Conservation (phyloP, 129 eudicot genomes). For the Artemisia tridentata region DNA sequence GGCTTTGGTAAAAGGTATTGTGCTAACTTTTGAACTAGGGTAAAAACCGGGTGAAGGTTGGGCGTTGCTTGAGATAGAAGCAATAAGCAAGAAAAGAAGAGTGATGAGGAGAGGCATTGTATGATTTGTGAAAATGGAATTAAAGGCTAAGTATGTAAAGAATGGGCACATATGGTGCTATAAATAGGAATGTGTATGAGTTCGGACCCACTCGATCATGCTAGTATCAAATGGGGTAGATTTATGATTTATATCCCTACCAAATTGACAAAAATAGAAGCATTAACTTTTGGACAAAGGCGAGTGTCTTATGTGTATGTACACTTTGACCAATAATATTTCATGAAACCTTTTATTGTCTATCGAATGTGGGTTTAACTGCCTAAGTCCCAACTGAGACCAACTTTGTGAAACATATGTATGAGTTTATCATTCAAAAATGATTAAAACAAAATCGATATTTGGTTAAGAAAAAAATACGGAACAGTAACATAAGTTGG, state of each 20-base stretch:
- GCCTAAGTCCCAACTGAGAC: too few species aligned
- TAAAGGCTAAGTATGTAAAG: slow-evolving; percentile 16
- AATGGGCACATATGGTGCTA: slow-evolving; percentile 25
- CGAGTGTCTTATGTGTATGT: background rate
- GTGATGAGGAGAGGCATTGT: slow-evolving; percentile 34
- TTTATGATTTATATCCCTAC: background rate
- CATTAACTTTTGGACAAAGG: background rate
- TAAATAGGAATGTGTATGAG: slow-evolving; percentile 24
- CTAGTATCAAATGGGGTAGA: slow-evolving; percentile 1
- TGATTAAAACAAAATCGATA: too few species aligned
- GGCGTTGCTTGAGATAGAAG: slow-evolving; percentile 40
- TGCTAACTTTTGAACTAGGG: slow-evolving; percentile 61
- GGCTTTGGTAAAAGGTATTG: slow-evolving; percentile 55
- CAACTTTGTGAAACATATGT: too few species aligned
- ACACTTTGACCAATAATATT: background rate
- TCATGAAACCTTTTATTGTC: background rate
- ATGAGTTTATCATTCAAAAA: too few species aligned
- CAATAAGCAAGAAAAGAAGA: slow-evolving; percentile 34
- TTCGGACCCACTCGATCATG: slow-evolving; percentile 18
- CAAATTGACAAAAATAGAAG: slow-evolving; percentile 1
- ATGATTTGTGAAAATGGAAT: background rate
- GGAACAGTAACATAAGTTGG: too few species aligned
- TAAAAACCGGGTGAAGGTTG: slow-evolving; percentile 87
- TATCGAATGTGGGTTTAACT: too few species aligned
- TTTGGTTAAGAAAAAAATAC: too few species aligned